A percentile compares a stretch with the other conserved stretches of the same genome.
These are phyloP conservation scores for Dactylonectria macrodidyma DNA, from an alignment of 2,329 filamentous ascomycete species.

Conservation along the genomic window DNA sequence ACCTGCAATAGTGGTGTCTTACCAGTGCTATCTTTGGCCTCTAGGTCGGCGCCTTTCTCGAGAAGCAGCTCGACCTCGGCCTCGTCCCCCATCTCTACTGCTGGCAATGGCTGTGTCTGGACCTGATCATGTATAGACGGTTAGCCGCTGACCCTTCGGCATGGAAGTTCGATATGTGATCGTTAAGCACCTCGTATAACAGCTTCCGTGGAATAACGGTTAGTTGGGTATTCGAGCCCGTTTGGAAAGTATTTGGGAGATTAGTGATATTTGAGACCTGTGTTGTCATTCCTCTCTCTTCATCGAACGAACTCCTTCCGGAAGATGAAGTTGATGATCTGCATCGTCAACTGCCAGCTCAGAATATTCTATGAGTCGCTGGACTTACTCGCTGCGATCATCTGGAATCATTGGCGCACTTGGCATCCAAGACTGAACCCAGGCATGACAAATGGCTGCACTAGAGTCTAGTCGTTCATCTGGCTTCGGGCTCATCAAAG, in stretches of 20 bases:
- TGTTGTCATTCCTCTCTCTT: conserved; percentile 6
- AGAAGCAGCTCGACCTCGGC: background rate
- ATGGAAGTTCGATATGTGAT: background rate
- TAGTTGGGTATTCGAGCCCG: background rate
- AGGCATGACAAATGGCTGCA: background rate
- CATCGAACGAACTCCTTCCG: conserved; percentile 11
- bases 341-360: background rate
- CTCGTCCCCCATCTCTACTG: background rate
- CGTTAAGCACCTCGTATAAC: background rate
- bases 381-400: conserved; percentile 9
- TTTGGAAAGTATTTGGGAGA: background rate
- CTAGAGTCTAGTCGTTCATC: conserved; percentile 8
- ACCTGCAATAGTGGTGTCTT: background rate
- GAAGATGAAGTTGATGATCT: background rate
- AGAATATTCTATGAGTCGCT: background rate
- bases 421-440: conserved; percentile 4
- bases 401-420: conserved; percentile 5
- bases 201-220: conserved; percentile 2
- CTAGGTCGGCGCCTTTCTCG: background rate
- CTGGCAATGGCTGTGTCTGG: conserved; percentile 5
- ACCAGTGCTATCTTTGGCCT: background rate
- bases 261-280: conserved; percentile 8
- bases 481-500: conserved; percentile 3
- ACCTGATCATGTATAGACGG: background rate
- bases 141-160: background rate